Percentiles rank a stretch among this genome's conserved stretches.
Evolutionary conservation across 2,329 filamentous ascomycete species (phyloP).

Genomic region (Exophiala phaeomuriformis): DNA sequence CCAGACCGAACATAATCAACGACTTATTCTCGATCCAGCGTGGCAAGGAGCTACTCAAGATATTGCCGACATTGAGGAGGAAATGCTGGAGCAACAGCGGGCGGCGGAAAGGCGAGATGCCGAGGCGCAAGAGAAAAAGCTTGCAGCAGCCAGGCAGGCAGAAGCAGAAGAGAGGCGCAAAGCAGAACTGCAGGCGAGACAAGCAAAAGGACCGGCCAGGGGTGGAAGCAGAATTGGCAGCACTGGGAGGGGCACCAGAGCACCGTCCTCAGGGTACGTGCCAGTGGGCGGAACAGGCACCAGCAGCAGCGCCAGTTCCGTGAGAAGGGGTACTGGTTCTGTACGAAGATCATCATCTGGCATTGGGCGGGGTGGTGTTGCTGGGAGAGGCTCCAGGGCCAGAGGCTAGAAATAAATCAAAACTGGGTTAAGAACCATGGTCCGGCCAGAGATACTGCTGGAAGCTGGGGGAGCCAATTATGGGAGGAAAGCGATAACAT

Average conservation of each 20-base stretch:
- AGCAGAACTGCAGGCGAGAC: conserved; percentile 32
- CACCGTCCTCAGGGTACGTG: conserved; percentile 16
- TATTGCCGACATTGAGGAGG: conserved; percentile 75
- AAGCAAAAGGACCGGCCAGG: conserved; percentile 27
- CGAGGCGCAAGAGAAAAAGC: conserved; percentile 71
- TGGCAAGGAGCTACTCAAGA: conserved; percentile 90
- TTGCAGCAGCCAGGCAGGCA: conserved; percentile 54
- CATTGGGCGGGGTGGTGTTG: conserved; percentile 10
- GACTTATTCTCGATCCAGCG: conserved; percentile 74
- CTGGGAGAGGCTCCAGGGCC: conserved; percentile 13
- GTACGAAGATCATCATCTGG: conserved; percentile 17
- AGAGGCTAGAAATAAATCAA: conserved; percentile 9
- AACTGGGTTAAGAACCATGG: not conserved
- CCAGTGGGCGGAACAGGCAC: conserved; percentile 18
- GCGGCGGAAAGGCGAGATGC: conserved; percentile 67
- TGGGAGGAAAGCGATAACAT: no score
- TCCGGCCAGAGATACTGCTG: not conserved
- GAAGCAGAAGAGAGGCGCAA: conserved; percentile 43
- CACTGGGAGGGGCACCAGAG: conserved; percentile 29
- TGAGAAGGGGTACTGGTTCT: conserved; percentile 15
- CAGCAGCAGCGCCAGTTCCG: conserved; percentile 8
- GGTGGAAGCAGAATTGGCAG: conserved; percentile 32
- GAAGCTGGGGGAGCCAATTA: not conserved
- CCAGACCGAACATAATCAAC: conserved; percentile 95
- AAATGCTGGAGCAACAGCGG: conserved; percentile 64